A percentile compares a stretch with the other conserved stretches of the same genome.
Conservation (phyloP, 2,329 filamentous ascomycete species). For the Ceratocystis cacaofunesta region DNA sequence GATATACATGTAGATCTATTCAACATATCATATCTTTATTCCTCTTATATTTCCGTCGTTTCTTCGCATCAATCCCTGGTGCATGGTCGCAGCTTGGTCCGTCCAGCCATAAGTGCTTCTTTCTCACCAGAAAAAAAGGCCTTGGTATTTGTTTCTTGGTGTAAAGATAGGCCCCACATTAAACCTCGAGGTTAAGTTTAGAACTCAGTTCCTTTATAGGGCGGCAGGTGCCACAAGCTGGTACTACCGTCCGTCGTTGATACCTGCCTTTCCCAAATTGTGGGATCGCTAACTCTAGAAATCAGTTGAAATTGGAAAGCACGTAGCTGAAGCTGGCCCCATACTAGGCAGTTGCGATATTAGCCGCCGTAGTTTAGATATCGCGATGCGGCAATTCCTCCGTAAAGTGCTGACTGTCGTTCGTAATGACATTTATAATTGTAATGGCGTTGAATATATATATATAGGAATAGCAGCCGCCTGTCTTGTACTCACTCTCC, state of each 20-base stretch:
- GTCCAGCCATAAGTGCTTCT: no score
- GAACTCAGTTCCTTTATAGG: neutral
- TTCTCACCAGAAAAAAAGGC: no score
- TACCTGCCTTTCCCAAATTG: neutral
- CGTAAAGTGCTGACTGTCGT: neutral
- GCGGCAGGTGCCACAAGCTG: neutral
- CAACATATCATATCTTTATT: no score
- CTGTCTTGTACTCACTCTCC: no score
- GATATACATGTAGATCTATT: no score
- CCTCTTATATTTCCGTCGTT: no score
- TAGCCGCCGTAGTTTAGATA: neutral
- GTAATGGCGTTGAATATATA: neutral
- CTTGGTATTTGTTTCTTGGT: neutral
- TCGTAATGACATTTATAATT: no score
- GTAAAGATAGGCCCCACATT: neutral
- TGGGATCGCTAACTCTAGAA: neutral
- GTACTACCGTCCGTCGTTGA: neutral
- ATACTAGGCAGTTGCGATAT: neutral
- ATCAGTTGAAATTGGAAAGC: neutral
- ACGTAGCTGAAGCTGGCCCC: neutral
- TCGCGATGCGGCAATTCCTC: neutral
- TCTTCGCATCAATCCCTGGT: no score
- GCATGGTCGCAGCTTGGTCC: no score
- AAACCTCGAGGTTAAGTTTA: neutral
- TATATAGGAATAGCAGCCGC: neutral